Evolutionary conservation across 208 protist genomes (phyloP), one percentile per base, ranked within the genome.

Genomic region (Wallacemonas rigidus): DNA sequence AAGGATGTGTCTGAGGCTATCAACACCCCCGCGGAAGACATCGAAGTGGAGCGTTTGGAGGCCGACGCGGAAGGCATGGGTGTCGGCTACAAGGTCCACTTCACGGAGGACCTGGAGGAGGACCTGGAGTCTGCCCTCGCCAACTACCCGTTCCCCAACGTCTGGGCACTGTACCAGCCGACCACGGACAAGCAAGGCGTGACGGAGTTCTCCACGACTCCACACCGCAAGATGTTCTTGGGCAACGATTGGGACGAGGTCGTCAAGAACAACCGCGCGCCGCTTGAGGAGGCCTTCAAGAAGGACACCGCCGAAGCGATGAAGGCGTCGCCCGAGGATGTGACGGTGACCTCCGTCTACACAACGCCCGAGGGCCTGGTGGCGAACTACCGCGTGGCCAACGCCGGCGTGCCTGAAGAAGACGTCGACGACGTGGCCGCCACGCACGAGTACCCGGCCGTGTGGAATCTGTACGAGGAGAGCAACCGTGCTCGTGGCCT

Each of bases 1-100:
- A 67, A 69, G 47, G 83, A 82, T 57, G 80, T 75, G 47, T 81
- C 80, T 2, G 55, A 68, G 51, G 79, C 77, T n/a, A 48, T 88
- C 15, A 44, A 65, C 65, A 54, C 86, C 2, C 67, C 72, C 39
- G 69, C 50, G n/a, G 74, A 81, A 26, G 76, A 84, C 47, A 71
- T 88, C 57, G 64, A 83, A 40, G 76, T 81, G 55, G 69, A 72
- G n/a, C 43, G 57, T 9, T 45, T 85, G 36, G 36, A 38, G 12
- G 74, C 69, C 17, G 67, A 56, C 2, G 62, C 54, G 11, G 73
- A 79, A 3, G 63, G 45, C 40, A 63, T 89, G 41, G 8, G 67
- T 40, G 67, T 89, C 17, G 61, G 74, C 58, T 86, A 86, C 78
- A 71, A 68, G 11, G 72, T 87, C 44, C 51, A 72, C 56, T 73